Evolutionary conservation across 352 stramenopile genomes (phyloP).

Genomic region (Pythium phragmitis): DNA sequence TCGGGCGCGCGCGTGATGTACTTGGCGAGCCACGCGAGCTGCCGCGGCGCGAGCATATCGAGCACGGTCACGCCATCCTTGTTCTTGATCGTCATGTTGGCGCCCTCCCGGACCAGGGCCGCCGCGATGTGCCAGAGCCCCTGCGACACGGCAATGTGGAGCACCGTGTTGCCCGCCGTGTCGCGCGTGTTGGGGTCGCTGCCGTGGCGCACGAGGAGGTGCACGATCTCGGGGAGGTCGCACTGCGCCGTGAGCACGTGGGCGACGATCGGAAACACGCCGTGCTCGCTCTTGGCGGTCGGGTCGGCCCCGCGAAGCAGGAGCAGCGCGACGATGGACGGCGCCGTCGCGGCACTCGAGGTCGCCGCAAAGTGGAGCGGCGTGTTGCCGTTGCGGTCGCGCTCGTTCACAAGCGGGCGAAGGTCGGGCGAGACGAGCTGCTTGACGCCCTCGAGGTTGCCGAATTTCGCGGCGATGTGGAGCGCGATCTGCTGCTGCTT

Average conservation of each 20-base stretch:
- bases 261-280: constrained; percentile 77
- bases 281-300: constrained; percentile 66
- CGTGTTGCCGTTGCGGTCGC: constrained; percentile 80
- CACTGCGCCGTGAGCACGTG: constrained; percentile 70
- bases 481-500: constrained; percentile 81
- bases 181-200: constrained; percentile 78
- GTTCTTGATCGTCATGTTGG: constrained; percentile 75
- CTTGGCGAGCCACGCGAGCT: constrained; percentile 77
- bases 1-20: constrained; percentile 73
- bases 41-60: constrained; percentile 64
- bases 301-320: constrained; percentile 55
- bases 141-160: constrained; percentile 78
- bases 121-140: constrained; percentile 75
- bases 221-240: constrained; percentile 67
- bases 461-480: constrained; percentile 82
- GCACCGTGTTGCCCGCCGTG: constrained; percentile 64
- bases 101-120: constrained; percentile 57
- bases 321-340: constrained; percentile 60
- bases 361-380: constrained; percentile 81
- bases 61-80: constrained; percentile 71
- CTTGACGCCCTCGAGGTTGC: constrained; percentile 55
- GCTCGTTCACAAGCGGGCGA: constrained; percentile 51
- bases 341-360: constrained; percentile 42
- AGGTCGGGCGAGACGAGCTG: constrained; percentile 61
- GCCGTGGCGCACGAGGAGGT: constrained; percentile 73